Evolutionary conservation across 2,329 filamentous ascomycete genomes (phyloP), one percentile per base, ranked within the genome.

Genomic region (Phialocephala subalpina): DNA sequence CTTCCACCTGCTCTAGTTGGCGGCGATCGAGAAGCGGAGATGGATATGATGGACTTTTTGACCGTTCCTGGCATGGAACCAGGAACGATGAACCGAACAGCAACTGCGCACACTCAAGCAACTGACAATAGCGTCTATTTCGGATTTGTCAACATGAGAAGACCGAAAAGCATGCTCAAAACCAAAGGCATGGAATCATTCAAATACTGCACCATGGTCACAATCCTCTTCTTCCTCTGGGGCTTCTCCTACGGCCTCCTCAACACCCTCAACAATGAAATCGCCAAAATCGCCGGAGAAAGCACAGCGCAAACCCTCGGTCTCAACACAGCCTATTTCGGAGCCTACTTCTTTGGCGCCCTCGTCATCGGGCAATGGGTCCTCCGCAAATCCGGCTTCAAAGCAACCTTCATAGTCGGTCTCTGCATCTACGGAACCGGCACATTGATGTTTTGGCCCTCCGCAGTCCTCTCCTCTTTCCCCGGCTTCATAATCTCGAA

Each of bases 211-310:
- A 84, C 86, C 18, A 82, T 93, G 69, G 93, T 97, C 25, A 92
- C 92, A 0, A 85, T 94, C 7, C 82, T 97, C 0, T 97, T 97
- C 79, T 89, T 97, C 69, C 81, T 97, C 2, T 97, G 93, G 94
- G 94, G 94, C 0, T 91, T 97, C 65, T 94, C 93, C 0, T 97
- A 97, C 72, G 94, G 94, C 0, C 84, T 97, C 1, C 82, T 97
- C 6, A 93, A 96, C 73, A 91, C 90, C 0, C 84, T 97, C 33
- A 97, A 97, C 76, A 85, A 84, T 22, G 87, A 88, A 27, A 89
- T 93, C 60, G 87, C 90, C 40, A 75, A 78, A 14, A 85, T 93
- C 6, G 73, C 84, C 25, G 90, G 91, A 2, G 64, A 74, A 83
- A 85, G 82, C 0, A 77, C 82, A 0, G 83, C 86, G 7, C 84